Conservation (phyloP, 768 basidiomycete species). For the Cubamyces lactineus region DNA sequence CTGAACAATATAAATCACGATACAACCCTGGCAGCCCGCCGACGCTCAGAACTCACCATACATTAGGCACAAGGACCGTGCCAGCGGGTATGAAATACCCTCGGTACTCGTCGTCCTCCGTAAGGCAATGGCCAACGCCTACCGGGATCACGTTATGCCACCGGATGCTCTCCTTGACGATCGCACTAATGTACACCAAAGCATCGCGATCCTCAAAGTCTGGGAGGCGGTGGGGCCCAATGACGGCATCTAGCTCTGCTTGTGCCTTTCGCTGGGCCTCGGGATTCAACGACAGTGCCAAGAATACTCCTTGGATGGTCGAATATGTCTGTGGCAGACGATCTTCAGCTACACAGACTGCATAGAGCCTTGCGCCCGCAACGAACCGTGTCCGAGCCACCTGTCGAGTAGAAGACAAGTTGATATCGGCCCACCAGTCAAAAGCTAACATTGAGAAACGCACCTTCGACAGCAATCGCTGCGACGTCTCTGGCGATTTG, state of each 20-base stretch:
- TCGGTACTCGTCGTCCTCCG: constrained; percentile 28
- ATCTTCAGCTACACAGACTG: neutral
- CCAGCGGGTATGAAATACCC: constrained; percentile 30
- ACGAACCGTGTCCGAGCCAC: constrained; percentile 12
- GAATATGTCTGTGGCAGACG: constrained; percentile 2
- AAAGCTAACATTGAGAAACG: too few species aligned
- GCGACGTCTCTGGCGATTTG: neutral
- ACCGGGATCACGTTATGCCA: constrained; percentile 19
- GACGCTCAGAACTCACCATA: constrained; percentile 24
- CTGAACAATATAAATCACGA: neutral
- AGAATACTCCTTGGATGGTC: constrained; percentile 4
- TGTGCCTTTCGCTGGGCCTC: constrained; percentile 13
- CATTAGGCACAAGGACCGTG: constrained; percentile 28
- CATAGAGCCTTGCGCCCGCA: too few species aligned
- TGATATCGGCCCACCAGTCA: neutral
- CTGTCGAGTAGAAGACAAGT: neutral
- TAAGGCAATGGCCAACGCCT: constrained; percentile 33
- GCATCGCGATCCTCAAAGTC: constrained; percentile 6
- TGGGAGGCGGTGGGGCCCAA: constrained; percentile 17
- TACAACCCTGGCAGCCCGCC: neutral
- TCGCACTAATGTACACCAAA: constrained; percentile 16
- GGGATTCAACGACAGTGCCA: constrained; percentile 11
- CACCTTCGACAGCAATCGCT: neutral
- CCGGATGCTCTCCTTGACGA: constrained; percentile 16
- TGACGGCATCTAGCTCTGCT: constrained; percentile 13